Percentiles rank a stretch among this genome's conserved stretches.
These are phyloP conservation scores for Boletus rubescentipes DNA, from an alignment of 768 basidiomycete genomes.

Conservation along the genomic window DNA sequence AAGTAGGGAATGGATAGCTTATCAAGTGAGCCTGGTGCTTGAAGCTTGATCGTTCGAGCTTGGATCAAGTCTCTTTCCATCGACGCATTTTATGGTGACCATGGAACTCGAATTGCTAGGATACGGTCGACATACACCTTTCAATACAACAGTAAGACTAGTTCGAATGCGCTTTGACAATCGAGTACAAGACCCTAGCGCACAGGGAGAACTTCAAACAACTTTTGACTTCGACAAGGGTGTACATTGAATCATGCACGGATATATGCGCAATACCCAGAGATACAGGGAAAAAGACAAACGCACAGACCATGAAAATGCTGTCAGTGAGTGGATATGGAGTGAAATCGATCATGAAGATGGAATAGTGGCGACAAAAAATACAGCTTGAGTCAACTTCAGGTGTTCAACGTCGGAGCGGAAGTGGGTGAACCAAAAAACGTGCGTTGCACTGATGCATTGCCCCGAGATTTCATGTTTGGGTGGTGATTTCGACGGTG, in stretches of 20 bases:
- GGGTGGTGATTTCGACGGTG: slow-evolving; percentile 60
- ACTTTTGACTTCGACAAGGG: slow-evolving; percentile 8
- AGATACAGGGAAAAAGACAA: slow-evolving; percentile 14
- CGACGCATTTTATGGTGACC: no score
- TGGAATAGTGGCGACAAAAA: slow-evolving; percentile 11
- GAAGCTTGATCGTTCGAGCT: no score
- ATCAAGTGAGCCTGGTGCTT: no score
- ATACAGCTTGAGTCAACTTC: slow-evolving; percentile 22
- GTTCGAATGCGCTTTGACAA: slow-evolving; percentile 5
- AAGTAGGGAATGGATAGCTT: no score
- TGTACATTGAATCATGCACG: slow-evolving; percentile 15
- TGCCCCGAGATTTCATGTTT: slow-evolving; percentile 59
- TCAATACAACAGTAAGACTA: slow-evolving; percentile 16
- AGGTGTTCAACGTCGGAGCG: slow-evolving; percentile 29
- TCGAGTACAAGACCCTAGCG: slow-evolving; percentile 6
- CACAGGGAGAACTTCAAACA: neutral
- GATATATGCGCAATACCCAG: slow-evolving; percentile 26
- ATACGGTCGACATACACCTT: slow-evolving; percentile 11
- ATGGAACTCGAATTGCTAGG: neutral
- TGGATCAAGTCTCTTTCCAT: no score
- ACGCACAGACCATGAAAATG: slow-evolving; percentile 8
- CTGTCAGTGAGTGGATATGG: slow-evolving; percentile 13
- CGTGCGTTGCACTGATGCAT: slow-evolving; percentile 52
- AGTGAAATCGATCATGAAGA: slow-evolving; percentile 1
- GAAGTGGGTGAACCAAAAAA: slow-evolving; percentile 38